A percentile compares a stretch with the other conserved stretches of the same genome.
phyloP scores from a whole-genome alignment of 345 rosid species.

The Microthlaspi erraticum region DNA sequence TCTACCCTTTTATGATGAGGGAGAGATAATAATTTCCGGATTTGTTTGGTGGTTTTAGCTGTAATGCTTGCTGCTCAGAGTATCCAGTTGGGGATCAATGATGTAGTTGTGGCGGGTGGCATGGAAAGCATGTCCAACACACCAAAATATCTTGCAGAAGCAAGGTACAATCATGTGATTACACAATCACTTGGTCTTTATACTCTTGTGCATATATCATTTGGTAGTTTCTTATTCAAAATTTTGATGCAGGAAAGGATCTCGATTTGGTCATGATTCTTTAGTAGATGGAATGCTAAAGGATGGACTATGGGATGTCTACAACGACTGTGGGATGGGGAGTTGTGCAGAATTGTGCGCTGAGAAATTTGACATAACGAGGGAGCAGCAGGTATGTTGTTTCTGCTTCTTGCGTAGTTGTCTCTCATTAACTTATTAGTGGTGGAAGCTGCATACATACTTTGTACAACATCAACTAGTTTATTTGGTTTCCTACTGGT shows the following conservation, averaged over 20 bases:
- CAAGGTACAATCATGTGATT: conserved; percentile 59
- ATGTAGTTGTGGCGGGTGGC: conserved; percentile 96
- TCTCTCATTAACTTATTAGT: neutral
- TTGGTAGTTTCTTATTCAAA: conserved; percentile 33
- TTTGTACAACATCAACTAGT: neutral
- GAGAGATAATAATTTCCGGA: neutral
- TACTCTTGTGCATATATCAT: conserved; percentile 6
- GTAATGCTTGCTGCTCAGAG: conserved; percentile 94
- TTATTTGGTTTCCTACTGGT: conserved; percentile 13
- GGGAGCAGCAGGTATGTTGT: conserved; percentile 79
- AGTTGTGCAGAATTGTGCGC: conserved; percentile 94
- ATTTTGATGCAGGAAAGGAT: conserved; percentile 78
- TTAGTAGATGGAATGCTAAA: conserved; percentile 95
- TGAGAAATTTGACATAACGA: conserved; percentile 66
- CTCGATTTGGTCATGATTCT: conserved; percentile 92
- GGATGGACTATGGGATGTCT: conserved; percentile 99
- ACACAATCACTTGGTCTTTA: neutral
- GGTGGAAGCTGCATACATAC: neutral
- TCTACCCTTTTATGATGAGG: neutral
- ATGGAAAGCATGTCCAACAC: conserved; percentile 98
- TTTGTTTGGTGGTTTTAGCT: conserved; percentile 54
- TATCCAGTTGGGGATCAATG: conserved; percentile 91
- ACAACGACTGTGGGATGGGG: conserved; percentile 93
- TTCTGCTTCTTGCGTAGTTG: neutral
- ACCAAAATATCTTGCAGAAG: conserved; percentile 93